Base-by-base conservation (phyloP, 257 asterid species). In the Solanum virginianum region DNA sequence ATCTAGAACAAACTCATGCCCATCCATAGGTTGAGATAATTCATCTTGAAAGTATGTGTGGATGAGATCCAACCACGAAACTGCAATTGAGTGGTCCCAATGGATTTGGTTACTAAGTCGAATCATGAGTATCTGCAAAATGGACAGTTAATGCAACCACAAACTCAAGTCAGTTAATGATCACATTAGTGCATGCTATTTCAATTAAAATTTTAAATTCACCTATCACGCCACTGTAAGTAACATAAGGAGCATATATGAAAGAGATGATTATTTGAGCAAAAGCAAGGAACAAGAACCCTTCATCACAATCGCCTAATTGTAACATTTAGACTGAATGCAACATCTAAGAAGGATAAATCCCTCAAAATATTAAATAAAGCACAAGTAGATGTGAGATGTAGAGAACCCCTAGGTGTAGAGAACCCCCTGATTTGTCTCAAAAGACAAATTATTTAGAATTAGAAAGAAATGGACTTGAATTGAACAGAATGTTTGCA, bases 51-150 rank as follows among this genome's bases (percentile, higher is more conserved):
- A 97, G 93, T 92, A 85, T 84, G 88, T 81, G 54, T 90, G 93
- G 89, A 95, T 80, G 65, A 93, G 90, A 87, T 86, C 89, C 84
- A 95, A 88, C 97, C 95, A 95, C 74, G 91, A 86, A 59, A 83
- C 45, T 69, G 86, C 88, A 89, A 89, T 86, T n/a, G 88, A 86
- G 85, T 71, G 83, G 87, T 93, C 94, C 80, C 89, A 80, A 75
- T 66, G 83, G 82, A 86, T 83, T 45, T 75, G 85, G 16, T 86
- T 86, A 88, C 92, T 91, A 86, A 94, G 94, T 94, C 92, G 93
- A 86, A 91, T 81, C 93, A 95, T 89, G 75, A 97, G 91, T 89
- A 95, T 90, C 99, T 96, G 93, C 83, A 75, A 53, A 79, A 26
- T 5, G 29, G 45, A 79, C 18, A 53, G 26, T 51, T 77, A 26